A percentile compares a stretch with the other conserved stretches of the same genome.
phyloP scores from a whole-genome alignment of 768 basidiomycete genomes.

The Dioszegia aurantiaca region DNA sequence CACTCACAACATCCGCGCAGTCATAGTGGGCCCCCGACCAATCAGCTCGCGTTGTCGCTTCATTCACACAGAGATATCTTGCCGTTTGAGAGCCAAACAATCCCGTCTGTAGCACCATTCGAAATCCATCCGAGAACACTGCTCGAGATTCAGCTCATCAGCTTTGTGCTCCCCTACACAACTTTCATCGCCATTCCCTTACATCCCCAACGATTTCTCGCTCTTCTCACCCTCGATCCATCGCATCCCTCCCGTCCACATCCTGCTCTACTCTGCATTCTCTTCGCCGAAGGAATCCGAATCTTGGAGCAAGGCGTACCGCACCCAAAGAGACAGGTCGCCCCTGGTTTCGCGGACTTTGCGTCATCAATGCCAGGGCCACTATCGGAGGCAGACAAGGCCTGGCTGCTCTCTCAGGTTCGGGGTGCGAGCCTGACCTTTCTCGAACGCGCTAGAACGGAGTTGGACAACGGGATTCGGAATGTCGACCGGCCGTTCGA shows the following conservation, averaged over 20 bases:
- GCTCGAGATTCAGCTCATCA: slow-evolving; percentile 34
- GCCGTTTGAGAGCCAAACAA: no score
- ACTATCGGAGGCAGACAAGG: slow-evolving; percentile 10
- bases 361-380: neutral
- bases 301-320: slow-evolving; percentile 24
- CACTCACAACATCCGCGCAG: no score
- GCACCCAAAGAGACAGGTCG: slow-evolving; percentile 18
- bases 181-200: slow-evolving; percentile 40
- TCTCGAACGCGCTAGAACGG: slow-evolving; percentile 34
- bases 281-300: slow-evolving; percentile 42
- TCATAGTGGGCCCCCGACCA: neutral
- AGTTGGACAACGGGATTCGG: slow-evolving; percentile 40
- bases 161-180: slow-evolving; percentile 38
- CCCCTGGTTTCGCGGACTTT: neutral
- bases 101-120: neutral
- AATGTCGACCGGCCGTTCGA: slow-evolving; percentile 44
- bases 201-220: slow-evolving; percentile 43
- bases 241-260: slow-evolving; percentile 36
- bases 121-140: slow-evolving; percentile 33
- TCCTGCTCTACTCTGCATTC: slow-evolving; percentile 45
- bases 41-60: slow-evolving; percentile 1
- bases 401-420: slow-evolving; percentile 26
- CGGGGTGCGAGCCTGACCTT: slow-evolving; percentile 17
- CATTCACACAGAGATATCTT: neutral
- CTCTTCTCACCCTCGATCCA: slow-evolving; percentile 28